Evolutionary conservation across 495 filamentous ascomycete genomes (phyloP).

Genomic region (Aspergillus avenaceus): DNA sequence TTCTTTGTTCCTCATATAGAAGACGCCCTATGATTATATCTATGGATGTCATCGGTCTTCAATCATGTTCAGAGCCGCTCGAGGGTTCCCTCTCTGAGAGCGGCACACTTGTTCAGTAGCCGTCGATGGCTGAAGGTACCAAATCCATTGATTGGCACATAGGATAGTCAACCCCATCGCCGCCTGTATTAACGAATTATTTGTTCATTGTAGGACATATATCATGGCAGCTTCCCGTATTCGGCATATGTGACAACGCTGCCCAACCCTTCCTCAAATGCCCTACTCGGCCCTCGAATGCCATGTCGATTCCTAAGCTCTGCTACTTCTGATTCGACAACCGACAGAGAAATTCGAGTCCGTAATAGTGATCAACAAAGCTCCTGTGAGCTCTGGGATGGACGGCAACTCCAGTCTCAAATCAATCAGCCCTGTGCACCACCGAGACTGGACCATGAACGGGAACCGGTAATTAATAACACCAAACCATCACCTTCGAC

Average conservation of each 20-base stretch:
- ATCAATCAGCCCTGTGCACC: slow-evolving; percentile 9
- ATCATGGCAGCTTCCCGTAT: slow-evolving; percentile 7
- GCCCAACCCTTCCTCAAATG: neutral
- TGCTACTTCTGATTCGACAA: too few species aligned
- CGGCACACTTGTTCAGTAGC: slow-evolving; percentile 23
- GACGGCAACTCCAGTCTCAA: slow-evolving; percentile 11
- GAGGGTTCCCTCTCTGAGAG: slow-evolving; percentile 36
- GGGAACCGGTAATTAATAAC: neutral
- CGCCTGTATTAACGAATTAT: neutral
- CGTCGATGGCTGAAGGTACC: slow-evolving; percentile 27
- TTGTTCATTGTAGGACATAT: slow-evolving; percentile 4
- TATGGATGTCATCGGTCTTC: slow-evolving; percentile 49
- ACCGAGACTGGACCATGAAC: neutral
- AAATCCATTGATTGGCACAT: neutral
- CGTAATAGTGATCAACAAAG: neutral
- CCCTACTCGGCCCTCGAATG: neutral
- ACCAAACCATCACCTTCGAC: neutral
- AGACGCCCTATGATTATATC: slow-evolving; percentile 23
- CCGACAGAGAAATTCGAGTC: too few species aligned
- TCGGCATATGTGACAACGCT: neutral
- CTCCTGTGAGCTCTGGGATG: slow-evolving; percentile 12
- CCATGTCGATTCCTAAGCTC: slow-evolving; percentile 3
- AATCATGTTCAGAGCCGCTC: slow-evolving; percentile 41
- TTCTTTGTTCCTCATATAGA: neutral
- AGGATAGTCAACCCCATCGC: neutral